These are phyloP conservation scores for Geotrichum klebahnii DNA, from an alignment of 1,139 yeast species.

Conservation along the genomic window DNA sequence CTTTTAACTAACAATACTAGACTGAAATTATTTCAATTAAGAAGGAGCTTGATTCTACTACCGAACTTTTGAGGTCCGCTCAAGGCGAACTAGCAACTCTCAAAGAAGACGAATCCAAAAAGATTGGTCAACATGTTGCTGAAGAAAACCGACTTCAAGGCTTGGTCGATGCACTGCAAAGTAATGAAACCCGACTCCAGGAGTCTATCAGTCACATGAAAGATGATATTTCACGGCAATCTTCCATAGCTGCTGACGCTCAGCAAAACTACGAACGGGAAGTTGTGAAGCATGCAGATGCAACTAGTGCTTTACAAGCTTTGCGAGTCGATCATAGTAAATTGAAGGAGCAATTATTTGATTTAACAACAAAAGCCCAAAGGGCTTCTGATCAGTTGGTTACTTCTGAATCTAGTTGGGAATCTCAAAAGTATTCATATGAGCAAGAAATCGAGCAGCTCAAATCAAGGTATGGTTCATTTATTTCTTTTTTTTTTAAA, in stretches of 20 bases:
- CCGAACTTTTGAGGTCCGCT: constrained; percentile 32
- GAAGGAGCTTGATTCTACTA: constrained; percentile 38
- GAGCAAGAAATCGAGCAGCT: constrained; percentile 54
- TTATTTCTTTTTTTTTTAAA: neutral
- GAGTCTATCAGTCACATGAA: constrained; percentile 33
- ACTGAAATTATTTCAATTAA: constrained; percentile 42
- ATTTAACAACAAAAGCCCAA: constrained; percentile 39
- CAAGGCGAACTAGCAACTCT: constrained; percentile 20
- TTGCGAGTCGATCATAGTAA: constrained; percentile 46
- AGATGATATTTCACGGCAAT: constrained; percentile 52
- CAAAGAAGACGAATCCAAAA: constrained; percentile 28
- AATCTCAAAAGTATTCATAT: constrained; percentile 42
- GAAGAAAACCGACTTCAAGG: constrained; percentile 41
- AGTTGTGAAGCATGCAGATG: constrained; percentile 54
- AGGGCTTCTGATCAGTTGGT: constrained; percentile 37
- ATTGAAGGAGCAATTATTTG: constrained; percentile 42
- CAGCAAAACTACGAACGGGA: constrained; percentile 59
- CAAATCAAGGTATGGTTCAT: constrained; percentile 30
- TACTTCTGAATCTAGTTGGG: constrained; percentile 46
- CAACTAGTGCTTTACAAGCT: constrained; percentile 45
- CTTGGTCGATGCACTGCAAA: constrained; percentile 45
- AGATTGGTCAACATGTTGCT: constrained; percentile 31
- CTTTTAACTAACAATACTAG: constrained; percentile 26
- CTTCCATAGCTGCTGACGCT: constrained; percentile 48
- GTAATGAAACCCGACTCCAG: constrained; percentile 39